Evolutionary conservation across 495 filamentous ascomycete genomes (phyloP).

Genomic region (Trypethelium eluteriae): DNA sequence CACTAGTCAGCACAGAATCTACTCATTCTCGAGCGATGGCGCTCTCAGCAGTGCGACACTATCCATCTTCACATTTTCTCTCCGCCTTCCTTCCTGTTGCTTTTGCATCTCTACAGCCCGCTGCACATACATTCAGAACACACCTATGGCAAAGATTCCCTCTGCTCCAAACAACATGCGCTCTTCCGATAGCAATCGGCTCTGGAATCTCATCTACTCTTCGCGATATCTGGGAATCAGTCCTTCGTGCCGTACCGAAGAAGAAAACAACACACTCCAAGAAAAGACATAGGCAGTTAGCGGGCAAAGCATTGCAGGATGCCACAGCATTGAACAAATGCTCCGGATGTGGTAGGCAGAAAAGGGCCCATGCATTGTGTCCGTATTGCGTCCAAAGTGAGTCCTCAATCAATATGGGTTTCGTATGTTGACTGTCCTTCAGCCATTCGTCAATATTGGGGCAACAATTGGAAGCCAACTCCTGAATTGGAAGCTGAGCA

Average conservation of each 20-base stretch:
- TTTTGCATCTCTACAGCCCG: constrained; percentile 29
- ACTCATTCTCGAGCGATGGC: constrained; percentile 22
- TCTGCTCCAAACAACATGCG: constrained; percentile 15
- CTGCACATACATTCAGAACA: constrained; percentile 22
- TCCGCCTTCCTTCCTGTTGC: constrained; percentile 32
- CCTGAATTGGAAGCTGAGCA: not conserved
- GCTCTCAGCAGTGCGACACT: constrained; percentile 22
- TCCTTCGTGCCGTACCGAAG: constrained; percentile 90
- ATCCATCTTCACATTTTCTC: constrained; percentile 26
- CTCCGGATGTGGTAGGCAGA: constrained; percentile 75
- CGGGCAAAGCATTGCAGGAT: constrained; percentile 88
- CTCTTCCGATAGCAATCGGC: constrained; percentile 26
- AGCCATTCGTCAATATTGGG: constrained; percentile 10
- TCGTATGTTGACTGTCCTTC: not conserved
- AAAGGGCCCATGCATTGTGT: constrained; percentile 82
- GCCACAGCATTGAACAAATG: constrained; percentile 78
- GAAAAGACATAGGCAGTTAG: constrained; percentile 85
- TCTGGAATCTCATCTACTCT: constrained; percentile 46
- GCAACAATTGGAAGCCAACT: constrained; percentile 6
- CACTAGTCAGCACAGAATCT: not conserved
- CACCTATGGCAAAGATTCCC: constrained; percentile 18
- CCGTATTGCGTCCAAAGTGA: constrained; percentile 70
- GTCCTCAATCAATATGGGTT: constrained; percentile 11
- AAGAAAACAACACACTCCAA: constrained; percentile 98
- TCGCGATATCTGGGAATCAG: constrained; percentile 78